Conservation (phyloP, 1,139 yeast genomes). For the Taphrina deformans region DNA sequence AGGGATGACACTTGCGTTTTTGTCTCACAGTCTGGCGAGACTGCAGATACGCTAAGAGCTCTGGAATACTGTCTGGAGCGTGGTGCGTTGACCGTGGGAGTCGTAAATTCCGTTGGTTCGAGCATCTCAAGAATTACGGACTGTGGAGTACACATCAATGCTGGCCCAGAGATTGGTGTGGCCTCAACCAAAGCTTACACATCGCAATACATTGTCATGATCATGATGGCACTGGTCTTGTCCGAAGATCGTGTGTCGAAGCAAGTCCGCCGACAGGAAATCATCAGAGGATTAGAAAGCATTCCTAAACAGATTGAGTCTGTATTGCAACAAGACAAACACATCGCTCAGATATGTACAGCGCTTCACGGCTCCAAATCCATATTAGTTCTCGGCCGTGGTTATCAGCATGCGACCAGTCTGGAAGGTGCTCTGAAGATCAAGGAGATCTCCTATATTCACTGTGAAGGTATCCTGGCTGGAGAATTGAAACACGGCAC, state of each 20-base stretch:
- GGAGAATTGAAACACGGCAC: constrained; percentile 99
- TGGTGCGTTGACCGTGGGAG: constrained; percentile 96
- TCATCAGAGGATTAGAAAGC: constrained; percentile 78
- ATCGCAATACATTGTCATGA: constrained; percentile 94
- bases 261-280: constrained; percentile 72
- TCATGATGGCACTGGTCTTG: constrained; percentile 91
- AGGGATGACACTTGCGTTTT: constrained; percentile 97
- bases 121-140: constrained; percentile 93
- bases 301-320: constrained; percentile 83
- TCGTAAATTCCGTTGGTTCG: constrained; percentile 93
- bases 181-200: constrained; percentile 99
- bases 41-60: constrained; percentile 97
- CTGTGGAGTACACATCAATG: constrained; percentile 99
- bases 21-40: constrained; percentile 98
- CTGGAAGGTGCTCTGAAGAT: constrained; percentile 97
- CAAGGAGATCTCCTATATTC: constrained; percentile 98
- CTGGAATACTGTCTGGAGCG: constrained; percentile 94
- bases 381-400: constrained; percentile 89
- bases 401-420: constrained; percentile 96
- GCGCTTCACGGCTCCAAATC: constrained; percentile 79
- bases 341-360: constrained; percentile 74
- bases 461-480: constrained; percentile 97
- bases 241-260: constrained; percentile 87
- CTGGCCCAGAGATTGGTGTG: constrained; percentile 99
- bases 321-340: constrained; percentile 70